Conservation (phyloP, 1,139 yeast genomes). For the Yamadazyma oceani region DNA sequence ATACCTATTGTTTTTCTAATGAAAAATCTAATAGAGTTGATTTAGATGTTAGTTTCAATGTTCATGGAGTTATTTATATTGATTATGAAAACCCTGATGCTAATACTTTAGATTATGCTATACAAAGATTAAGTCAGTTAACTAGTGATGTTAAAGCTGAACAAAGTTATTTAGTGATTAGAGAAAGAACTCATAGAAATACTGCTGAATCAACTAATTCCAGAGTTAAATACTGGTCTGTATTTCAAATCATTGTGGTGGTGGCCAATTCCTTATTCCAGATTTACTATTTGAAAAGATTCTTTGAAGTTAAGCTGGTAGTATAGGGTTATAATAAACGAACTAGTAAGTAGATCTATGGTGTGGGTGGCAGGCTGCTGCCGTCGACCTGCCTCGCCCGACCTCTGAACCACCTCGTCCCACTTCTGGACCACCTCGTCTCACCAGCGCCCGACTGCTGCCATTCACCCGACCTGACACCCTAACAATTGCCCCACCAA, state of each 20-base stretch:
- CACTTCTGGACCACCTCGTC: no score
- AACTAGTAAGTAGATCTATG: no score
- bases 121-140: slow-evolving; percentile 70
- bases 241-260: slow-evolving; percentile 85
- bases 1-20: slow-evolving; percentile 88
- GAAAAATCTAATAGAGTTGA: slow-evolving; percentile 72
- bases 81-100: slow-evolving; percentile 81
- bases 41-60: slow-evolving; percentile 92
- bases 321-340: no score
- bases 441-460: no score
- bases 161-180: slow-evolving; percentile 86
- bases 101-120: slow-evolving; percentile 83
- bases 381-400: no score
- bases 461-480: no score
- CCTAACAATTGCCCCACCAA: no score
- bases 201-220: slow-evolving; percentile 97
- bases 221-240: slow-evolving; percentile 97
- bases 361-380: no score
- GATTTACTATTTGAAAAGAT: slow-evolving; percentile 88
- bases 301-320: slow-evolving; percentile 90
- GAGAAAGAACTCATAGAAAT: slow-evolving; percentile 97
- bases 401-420: no score
- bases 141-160: slow-evolving; percentile 90
- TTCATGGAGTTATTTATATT: slow-evolving; percentile 88
- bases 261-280: slow-evolving; percentile 87